Conservation (phyloP, 805 yeast species). For the Monosporozyma solicola region DNA sequence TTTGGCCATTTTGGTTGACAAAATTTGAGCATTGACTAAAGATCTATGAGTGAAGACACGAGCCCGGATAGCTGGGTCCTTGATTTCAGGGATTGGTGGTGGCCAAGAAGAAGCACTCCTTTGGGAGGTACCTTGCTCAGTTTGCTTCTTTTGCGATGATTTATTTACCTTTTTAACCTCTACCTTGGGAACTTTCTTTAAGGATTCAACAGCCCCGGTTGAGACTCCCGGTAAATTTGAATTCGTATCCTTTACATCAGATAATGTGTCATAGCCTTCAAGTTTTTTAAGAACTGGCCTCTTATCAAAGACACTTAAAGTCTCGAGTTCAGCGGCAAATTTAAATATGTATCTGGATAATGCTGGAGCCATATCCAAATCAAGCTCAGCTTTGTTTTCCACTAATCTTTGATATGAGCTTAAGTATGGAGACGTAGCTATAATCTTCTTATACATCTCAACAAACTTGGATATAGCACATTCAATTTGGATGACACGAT, state of each 20-base stretch:
- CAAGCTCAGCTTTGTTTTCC: conserved; percentile 22
- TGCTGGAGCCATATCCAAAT: conserved; percentile 40
- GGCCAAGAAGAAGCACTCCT: conserved; percentile 33
- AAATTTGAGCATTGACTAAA: conserved; percentile 47
- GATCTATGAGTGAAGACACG: conserved; percentile 82
- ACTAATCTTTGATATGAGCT: conserved; percentile 33
- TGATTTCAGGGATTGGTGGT: conserved; percentile 67
- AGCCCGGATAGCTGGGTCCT: conserved; percentile 47
- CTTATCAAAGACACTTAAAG: conserved; percentile 40
- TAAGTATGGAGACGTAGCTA: conserved; percentile 49
- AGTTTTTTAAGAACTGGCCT: conserved; percentile 51
- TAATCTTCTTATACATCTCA: conserved; percentile 40
- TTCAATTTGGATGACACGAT: conserved; percentile 35
- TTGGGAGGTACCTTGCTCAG: conserved; percentile 6
- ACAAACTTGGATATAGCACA: conserved; percentile 46
- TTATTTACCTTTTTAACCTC: conserved; percentile 8
- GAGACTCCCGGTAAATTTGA: conserved; percentile 17
- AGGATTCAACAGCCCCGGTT: conserved; percentile 10
- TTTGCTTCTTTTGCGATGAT: conserved; percentile 19
- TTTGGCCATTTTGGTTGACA: conserved; percentile 46
- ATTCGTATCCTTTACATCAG: conserved; percentile 7
- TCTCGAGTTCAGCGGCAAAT: conserved; percentile 52
- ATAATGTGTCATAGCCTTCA: conserved; percentile 31
- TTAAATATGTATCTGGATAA: conserved; percentile 46
- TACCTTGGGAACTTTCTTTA: neutral